A percentile compares a stretch with the other conserved stretches of the same genome.
phyloP scores from a whole-genome alignment of 1,139 yeast genomes.

The Spathaspora jeffriesii region DNA sequence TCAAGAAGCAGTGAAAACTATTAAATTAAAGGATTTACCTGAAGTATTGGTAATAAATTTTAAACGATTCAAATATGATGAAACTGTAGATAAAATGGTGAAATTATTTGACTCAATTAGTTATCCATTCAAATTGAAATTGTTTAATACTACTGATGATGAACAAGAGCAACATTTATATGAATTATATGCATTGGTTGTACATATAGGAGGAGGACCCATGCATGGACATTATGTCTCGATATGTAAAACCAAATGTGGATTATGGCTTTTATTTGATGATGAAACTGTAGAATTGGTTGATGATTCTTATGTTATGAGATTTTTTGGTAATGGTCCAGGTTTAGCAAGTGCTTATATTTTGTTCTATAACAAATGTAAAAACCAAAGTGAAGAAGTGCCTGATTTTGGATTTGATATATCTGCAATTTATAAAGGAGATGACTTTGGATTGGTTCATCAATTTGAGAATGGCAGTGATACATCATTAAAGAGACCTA shows the following conservation, averaged over 20 bases:
- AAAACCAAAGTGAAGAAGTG: conserved; percentile 21
- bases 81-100: conserved; percentile 76
- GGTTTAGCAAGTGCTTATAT: conserved; percentile 94
- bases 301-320: conserved; percentile 78
- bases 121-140: conserved; percentile 73
- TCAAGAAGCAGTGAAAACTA: conserved; percentile 95
- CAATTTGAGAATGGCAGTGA: conserved; percentile 12
- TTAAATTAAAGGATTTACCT: conserved; percentile 78
- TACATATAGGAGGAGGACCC: conserved; percentile 97
- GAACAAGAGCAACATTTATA: conserved; percentile 52
- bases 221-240: conserved; percentile 97
- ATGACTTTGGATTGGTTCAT: conserved; percentile 18
- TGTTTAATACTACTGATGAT: conserved; percentile 70
- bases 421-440: conserved; percentile 35
- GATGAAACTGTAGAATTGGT: conserved; percentile 94
- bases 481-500: conserved; percentile 12
- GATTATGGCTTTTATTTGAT: conserved; percentile 91
- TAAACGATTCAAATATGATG: conserved; percentile 91
- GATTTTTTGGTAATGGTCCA: conserved; percentile 87
- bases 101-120: conserved; percentile 85
- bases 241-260: conserved; percentile 73
- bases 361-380: conserved; percentile 58
- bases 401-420: conserved; percentile 38
- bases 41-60: conserved; percentile 79
- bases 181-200: conserved; percentile 83